These are phyloP conservation scores for Cicer yamashitae DNA, from an alignment of 306 rosid genomes.

Conservation along the genomic window DNA sequence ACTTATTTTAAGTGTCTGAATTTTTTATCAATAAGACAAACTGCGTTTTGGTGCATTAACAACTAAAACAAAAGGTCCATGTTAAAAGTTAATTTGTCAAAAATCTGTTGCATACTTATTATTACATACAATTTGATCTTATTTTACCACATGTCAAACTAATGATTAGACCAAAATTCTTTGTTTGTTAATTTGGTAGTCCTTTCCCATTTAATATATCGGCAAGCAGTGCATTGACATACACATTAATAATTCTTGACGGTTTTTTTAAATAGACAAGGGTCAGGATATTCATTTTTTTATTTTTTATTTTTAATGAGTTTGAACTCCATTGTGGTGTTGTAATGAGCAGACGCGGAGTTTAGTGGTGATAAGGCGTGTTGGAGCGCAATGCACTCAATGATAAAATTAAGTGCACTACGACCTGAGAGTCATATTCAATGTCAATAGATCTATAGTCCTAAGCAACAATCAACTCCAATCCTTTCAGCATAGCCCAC, in stretches of 20 bases:
- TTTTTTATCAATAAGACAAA: not conserved
- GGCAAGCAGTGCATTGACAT: not conserved
- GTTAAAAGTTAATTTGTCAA: constrained; percentile 36
- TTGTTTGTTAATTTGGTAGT: constrained; percentile 28
- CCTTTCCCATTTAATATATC: constrained; percentile 16
- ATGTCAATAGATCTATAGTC: too few relatives aligned
- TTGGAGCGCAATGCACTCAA: too few relatives aligned
- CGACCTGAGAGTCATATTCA: too few relatives aligned
- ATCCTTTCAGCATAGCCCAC: too few relatives aligned
- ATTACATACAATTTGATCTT: constrained; percentile 27
- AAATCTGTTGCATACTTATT: constrained; percentile 6
- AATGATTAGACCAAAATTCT: constrained; percentile 34
- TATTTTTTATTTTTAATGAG: too few relatives aligned
- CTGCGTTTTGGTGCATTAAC: not conserved
- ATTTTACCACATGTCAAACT: constrained; percentile 36
- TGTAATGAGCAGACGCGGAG: too few relatives aligned
- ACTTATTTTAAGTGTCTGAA: not conserved
- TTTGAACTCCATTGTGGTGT: too few relatives aligned
- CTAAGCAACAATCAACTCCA: too few relatives aligned
- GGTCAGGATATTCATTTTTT: too few relatives aligned
- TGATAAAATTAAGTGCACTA: too few relatives aligned
- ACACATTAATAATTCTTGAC: not conserved
- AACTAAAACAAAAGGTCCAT: not conserved
- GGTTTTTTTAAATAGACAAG: too few relatives aligned
- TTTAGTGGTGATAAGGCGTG: too few relatives aligned